These are phyloP conservation scores for Eleusine coracana DNA, from an alignment of 176 grass and related monocot genomes.

Conservation along the genomic window DNA sequence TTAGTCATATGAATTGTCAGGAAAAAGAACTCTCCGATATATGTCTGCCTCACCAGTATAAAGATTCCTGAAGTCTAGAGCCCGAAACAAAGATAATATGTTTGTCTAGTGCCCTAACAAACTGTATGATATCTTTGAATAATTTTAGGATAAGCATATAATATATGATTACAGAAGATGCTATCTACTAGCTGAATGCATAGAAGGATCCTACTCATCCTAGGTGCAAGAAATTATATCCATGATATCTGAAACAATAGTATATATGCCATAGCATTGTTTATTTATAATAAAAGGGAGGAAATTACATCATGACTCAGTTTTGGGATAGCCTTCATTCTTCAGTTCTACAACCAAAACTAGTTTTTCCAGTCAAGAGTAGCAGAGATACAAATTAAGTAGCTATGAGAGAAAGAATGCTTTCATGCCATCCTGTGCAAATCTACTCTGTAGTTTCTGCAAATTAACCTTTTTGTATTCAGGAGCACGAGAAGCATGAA, in stretches of 20 bases:
- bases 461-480: not conserved
- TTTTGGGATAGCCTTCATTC: not conserved
- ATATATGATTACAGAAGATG: conserved; percentile 12
- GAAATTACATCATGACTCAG: not conserved
- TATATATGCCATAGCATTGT: not conserved
- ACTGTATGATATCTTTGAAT: conserved; percentile 28
- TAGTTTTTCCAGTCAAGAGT: not conserved
- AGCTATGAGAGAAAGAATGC: not conserved
- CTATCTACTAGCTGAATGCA: conserved; percentile 9
- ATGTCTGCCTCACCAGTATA: not conserved
- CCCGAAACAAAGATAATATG: not conserved
- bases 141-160: conserved; percentile 23
- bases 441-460: not conserved
- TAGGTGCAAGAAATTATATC: conserved; percentile 31
- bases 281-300: not conserved
- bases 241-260: conserved; percentile 9
- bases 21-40: too few species aligned
- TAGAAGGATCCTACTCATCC: conserved; percentile 44
- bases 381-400: not conserved
- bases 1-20: not conserved
- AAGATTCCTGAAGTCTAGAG: not conserved
- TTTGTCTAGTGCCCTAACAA: conserved; percentile 41
- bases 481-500: not conserved
- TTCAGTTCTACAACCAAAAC: not conserved
- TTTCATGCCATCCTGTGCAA: not conserved